Base-by-base conservation (phyloP, 2,329 filamentous ascomycete genomes). In the Chaetomium sp. region DNA sequence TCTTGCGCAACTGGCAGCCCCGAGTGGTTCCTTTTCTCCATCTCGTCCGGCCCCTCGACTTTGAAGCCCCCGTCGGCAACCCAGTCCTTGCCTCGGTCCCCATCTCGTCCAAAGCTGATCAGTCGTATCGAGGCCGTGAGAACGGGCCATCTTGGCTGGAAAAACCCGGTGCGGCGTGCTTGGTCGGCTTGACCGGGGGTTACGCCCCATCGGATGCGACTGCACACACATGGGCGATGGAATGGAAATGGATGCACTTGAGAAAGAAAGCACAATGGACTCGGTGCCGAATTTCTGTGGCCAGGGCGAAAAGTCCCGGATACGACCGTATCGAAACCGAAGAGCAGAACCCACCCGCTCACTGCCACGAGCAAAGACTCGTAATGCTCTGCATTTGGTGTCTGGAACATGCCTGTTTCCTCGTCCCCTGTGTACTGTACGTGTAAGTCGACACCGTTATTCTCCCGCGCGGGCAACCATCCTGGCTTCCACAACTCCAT, bases 81-180 rank as follows among this genome's bases (percentile, higher is more conserved):
- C 19, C 19, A 27, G 19, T 27, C 46, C 43, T 19, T 38, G 37
- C 54, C 56, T 58, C 57, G 50, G 53, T 35, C 42, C 48, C 36
- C 10, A 41, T 45, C 34, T 43, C 42, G 34, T 49, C 48, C 53
- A 27, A 44, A 54, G 41, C 45, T 27, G 40, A 49, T 43, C 50
- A 52, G 48, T 48, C 52, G 40, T 38, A 36, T 19, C 11, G 33
- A 19, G 35, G 40, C 56, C 38, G 19, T 48, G 44, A 27, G 32
- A 46, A 52, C 44, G 12, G 42, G 43, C 52, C 46, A 27, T 50
- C 36, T 36, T 27, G 27, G 52, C 52, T 37, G 45, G 38, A 37
- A 48, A 19, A 44, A 48, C 38, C n/a, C 47, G 10, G 32, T 51
- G 32, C 48, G 48, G 38, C 44, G 48, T 57, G 55, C 52, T 52